Evolutionary conservation across 225 moss, liverwort and hornwort genomes (phyloP), one percentile per base, ranked within the genome.

Genomic region (Sphagnum contortum): DNA sequence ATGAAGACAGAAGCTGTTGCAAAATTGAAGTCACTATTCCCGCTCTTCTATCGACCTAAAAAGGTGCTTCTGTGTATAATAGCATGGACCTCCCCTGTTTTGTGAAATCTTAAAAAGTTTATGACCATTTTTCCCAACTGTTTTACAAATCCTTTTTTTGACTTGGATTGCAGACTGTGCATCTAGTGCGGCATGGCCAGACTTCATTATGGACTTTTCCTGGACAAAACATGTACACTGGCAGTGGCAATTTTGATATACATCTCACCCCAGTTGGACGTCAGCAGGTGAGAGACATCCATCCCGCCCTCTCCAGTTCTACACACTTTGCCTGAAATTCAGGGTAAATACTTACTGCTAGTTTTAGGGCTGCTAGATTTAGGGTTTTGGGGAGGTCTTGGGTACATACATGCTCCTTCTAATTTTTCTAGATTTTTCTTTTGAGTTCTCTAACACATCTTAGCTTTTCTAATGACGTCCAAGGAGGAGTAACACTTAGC

Each of bases 141-240:
- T 45, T 8, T 47, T 6, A 48, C 45, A 11, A 57, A 63, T 57
- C 14, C 7, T 66, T 77, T 49, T 57, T 61, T 48, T 2, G 5
- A 9, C 14, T 61, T 8, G 47, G 3, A 11, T 10, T 55, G 53
- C 67, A 84, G 84, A 78, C 73, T 60, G 80, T 84, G 77, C 78
- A 84, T 76, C 69, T 84, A 64, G 69, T 81, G 44, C 80, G 84
- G 64, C 84, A 84, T 67, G 84, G 84, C 12, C 80, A 81, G 61
- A 78, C 81, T 69, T 29, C 75, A 55, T 72, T 73, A 8, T 73
- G 61, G 58, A 63, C 2, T 11, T 65, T 72, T 49, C 66, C 72
- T 53, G 75, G 52, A 52, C 6, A 9, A 5, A 9, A 5, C 7
- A 52, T 52, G 52, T 6, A 69, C 57, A 71, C 61, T 51, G 60